phyloP scores from a whole-genome alignment of 2,329 filamentous ascomycete genomes.

The Aspergillus sp. region DNA sequence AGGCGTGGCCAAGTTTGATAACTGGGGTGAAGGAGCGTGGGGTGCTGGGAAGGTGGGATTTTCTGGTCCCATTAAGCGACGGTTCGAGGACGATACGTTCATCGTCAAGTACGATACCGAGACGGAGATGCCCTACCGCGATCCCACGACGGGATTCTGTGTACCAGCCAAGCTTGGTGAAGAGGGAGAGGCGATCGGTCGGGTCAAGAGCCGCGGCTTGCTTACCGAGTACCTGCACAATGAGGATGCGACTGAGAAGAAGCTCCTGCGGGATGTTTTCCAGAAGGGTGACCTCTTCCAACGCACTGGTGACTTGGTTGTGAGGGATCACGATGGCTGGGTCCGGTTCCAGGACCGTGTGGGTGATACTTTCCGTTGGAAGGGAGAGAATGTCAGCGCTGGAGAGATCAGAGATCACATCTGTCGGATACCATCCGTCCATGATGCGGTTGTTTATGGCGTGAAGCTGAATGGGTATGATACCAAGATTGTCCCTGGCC shows the following conservation, averaged over 20 bases:
- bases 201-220: conserved; percentile 42
- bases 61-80: conserved; percentile 42
- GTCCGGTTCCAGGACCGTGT: conserved; percentile 49
- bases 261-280: conserved; percentile 48
- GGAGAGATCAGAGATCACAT: conserved; percentile 50
- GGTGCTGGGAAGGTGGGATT: conserved; percentile 50
- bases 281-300: conserved; percentile 50
- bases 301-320: conserved; percentile 48
- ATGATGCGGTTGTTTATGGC: conserved; percentile 50
- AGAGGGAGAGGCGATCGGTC: conserved; percentile 49
- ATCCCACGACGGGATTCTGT: conserved; percentile 49
- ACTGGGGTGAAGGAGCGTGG: conserved; percentile 43
- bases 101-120: conserved; percentile 47
- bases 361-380: conserved; percentile 43
- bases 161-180: conserved; percentile 39
- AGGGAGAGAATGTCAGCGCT: conserved; percentile 51
- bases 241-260: conserved; percentile 46
- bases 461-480: conserved; percentile 44
- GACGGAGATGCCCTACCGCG: conserved; percentile 45
- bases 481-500: neutral
- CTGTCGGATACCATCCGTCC: conserved; percentile 41
- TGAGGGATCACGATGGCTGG: conserved; percentile 46
- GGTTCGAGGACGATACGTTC: conserved; percentile 45
- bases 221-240: conserved; percentile 48
- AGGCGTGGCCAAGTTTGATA: conserved; percentile 50